These are phyloP conservation scores for Nigrospora oryzae DNA, from an alignment of 2,329 filamentous ascomycete species.

Conservation along the genomic window DNA sequence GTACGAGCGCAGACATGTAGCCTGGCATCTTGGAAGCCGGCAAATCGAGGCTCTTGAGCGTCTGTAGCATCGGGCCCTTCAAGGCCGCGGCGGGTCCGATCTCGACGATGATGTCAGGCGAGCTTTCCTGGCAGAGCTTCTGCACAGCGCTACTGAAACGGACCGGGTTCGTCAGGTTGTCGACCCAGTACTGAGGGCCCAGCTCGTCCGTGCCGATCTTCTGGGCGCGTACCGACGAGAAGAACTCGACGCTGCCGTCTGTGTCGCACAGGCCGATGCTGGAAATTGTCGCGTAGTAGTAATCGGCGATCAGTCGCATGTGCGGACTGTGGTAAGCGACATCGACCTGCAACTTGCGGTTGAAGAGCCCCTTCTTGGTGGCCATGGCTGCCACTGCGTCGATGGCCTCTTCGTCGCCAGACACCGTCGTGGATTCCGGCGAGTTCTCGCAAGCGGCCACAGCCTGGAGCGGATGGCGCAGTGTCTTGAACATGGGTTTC, in stretches of 20 bases:
- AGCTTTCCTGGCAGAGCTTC: constrained; percentile 7
- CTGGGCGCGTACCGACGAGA: constrained; percentile 11
- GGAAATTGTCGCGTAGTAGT: constrained; percentile 10
- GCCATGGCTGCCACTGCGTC: constrained; percentile 10
- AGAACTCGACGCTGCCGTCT: constrained; percentile 8
- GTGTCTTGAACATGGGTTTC: constrained; percentile 14
- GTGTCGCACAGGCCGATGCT: constrained; percentile 5
- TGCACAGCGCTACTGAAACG: constrained; percentile 10
- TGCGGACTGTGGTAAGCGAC: constrained; percentile 15
- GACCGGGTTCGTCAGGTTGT: constrained; percentile 13
- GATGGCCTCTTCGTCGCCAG: constrained; percentile 11
- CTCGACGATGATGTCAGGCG: constrained; percentile 11
- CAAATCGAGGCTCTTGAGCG: constrained; percentile 11
- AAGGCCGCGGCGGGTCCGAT: constrained; percentile 13
- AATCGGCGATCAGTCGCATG: constrained; percentile 12
- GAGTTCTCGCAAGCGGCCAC: constrained; percentile 15
- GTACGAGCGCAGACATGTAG: constrained; percentile 17
- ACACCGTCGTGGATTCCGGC: constrained; percentile 12
- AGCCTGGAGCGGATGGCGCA: constrained; percentile 13
- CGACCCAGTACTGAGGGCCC: constrained; percentile 13
- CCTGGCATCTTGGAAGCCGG: constrained; percentile 9
- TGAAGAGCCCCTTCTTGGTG: constrained; percentile 8
- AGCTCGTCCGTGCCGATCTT: constrained; percentile 9
- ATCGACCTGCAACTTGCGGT: constrained; percentile 14
- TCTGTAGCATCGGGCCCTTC: constrained; percentile 14